Conservation (phyloP, 306 rosid genomes). For the Biancaea sappan region DNA sequence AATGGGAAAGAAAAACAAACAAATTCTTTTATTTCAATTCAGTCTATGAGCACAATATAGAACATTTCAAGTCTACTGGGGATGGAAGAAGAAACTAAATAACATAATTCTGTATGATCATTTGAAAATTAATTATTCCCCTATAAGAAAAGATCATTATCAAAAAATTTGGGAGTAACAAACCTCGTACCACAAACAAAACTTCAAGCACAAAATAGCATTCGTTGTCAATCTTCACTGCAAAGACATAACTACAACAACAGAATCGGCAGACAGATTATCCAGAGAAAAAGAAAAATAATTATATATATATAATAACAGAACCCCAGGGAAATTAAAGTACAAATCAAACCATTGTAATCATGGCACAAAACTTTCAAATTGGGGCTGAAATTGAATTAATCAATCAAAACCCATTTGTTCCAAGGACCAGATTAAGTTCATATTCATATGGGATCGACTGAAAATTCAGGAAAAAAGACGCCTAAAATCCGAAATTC, state of each 20-base stretch:
- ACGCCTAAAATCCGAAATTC: background rate
- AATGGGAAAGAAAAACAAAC: background rate
- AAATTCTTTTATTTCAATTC: background rate
- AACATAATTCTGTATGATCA: conserved; percentile 1
- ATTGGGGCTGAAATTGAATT: conserved; percentile 23
- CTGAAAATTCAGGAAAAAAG: background rate
- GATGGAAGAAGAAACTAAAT: background rate
- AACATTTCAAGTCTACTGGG: conserved; percentile 14
- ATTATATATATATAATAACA: background rate
- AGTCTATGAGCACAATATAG: conserved; percentile 21
- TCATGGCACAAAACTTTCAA: conserved; percentile 25
- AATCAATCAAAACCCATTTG: conserved; percentile 24
- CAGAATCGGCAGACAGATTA: background rate
- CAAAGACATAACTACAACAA: background rate
- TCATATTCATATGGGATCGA: conserved; percentile 12
- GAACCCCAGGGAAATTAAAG: conserved; percentile 24
- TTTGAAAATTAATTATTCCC: background rate
- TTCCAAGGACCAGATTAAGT: conserved; percentile 13
- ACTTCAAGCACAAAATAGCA: background rate
- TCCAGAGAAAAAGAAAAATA: background rate
- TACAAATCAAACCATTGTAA: background rate
- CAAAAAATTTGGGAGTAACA: conserved; percentile 4
- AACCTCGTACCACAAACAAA: conserved; percentile 1
- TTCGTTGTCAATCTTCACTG: conserved; percentile 2
- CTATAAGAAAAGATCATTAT: too few species aligned